Evolutionary conservation across 106 monocot species (phyloP).

Genomic region (Platanthera guangdongensis): DNA sequence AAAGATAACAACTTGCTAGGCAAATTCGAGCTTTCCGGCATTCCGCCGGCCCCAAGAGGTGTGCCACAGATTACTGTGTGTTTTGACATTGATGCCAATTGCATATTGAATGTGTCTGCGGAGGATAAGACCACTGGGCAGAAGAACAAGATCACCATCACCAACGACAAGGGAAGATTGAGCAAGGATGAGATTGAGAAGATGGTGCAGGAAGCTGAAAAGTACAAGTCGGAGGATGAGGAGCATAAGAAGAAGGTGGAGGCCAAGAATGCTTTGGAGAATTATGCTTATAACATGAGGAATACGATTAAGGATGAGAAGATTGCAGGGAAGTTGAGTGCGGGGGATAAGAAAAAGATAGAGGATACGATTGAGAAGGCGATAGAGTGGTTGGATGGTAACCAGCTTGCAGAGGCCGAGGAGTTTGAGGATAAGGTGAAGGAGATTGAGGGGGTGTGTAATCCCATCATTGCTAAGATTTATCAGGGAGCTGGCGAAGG

Average conservation of each 20-base stretch:
- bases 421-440: slow-evolving; percentile 9
- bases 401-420: slow-evolving; percentile 31
- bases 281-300: slow-evolving; percentile 42
- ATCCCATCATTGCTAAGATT: slow-evolving; percentile 33
- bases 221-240: slow-evolving; percentile 49
- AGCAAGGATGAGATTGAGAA: slow-evolving; percentile 48
- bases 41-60: slow-evolving; percentile 34
- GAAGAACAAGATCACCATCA: slow-evolving; percentile 59
- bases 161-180: slow-evolving; percentile 49
- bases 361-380: slow-evolving; percentile 33
- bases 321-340: slow-evolving; percentile 16
- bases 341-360: slow-evolving; percentile 32
- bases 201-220: slow-evolving; percentile 34
- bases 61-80: slow-evolving; percentile 52
- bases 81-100: slow-evolving; percentile 64
- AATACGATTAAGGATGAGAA: slow-evolving; percentile 39
- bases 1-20: slow-evolving; percentile 29
- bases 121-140: slow-evolving; percentile 63
- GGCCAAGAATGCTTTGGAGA: slow-evolving; percentile 31
- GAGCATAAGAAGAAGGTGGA: slow-evolving; percentile 42
- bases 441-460: slow-evolving; percentile 30
- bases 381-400: slow-evolving; percentile 29
- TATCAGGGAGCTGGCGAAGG: slow-evolving; percentile 16
- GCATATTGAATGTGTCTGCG: slow-evolving; percentile 56
- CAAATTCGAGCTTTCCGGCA: not conserved